Percentiles rank a stretch among this genome's conserved stretches.
Evolutionary conservation across 768 basidiomycete species (phyloP).

Genomic region (Postia placenta): DNA sequence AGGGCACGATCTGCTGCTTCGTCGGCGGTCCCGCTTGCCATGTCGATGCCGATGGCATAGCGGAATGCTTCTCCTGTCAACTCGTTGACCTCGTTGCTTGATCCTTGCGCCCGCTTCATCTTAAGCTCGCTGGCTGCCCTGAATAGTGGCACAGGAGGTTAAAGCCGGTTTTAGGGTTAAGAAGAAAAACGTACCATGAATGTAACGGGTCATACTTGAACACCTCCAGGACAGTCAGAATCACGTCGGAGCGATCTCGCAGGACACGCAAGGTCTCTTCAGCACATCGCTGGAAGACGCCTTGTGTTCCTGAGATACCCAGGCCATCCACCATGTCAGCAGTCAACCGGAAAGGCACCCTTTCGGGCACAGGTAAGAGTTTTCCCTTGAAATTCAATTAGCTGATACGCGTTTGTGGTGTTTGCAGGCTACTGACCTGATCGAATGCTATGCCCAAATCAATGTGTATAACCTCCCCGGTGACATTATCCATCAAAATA

Average conservation of each 20-base stretch:
- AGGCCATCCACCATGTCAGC: slow-evolving; percentile 92
- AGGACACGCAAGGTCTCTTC: slow-evolving; percentile 93
- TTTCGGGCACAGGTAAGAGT: slow-evolving; percentile 71
- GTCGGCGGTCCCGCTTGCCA: slow-evolving; percentile 61
- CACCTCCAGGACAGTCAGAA: slow-evolving; percentile 93
- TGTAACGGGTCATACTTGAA: slow-evolving; percentile 96
- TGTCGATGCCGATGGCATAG: slow-evolving; percentile 50
- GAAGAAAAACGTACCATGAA: slow-evolving; percentile 58
- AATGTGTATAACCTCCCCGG: slow-evolving; percentile 91
- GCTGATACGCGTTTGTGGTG: neutral
- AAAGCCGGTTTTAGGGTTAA: no score
- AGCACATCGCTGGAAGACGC: slow-evolving; percentile 91
- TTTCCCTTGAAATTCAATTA: slow-evolving; percentile 53
- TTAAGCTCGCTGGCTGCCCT: slow-evolving; percentile 81
- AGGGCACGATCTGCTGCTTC: slow-evolving; percentile 91
- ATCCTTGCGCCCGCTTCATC: slow-evolving; percentile 53
- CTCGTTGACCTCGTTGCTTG: slow-evolving; percentile 18
- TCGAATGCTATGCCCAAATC: slow-evolving; percentile 97
- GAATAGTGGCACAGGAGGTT: no score
- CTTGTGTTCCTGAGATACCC: slow-evolving; percentile 83
- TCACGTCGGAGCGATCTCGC: slow-evolving; percentile 75
- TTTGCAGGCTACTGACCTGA: slow-evolving; percentile 59
- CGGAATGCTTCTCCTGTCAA: slow-evolving; percentile 22
- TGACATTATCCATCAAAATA: slow-evolving; percentile 77
- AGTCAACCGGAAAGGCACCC: slow-evolving; percentile 93